Conservation (phyloP, 202 grass and related monocot genomes). For the Miscanthus sacchariflorus region DNA sequence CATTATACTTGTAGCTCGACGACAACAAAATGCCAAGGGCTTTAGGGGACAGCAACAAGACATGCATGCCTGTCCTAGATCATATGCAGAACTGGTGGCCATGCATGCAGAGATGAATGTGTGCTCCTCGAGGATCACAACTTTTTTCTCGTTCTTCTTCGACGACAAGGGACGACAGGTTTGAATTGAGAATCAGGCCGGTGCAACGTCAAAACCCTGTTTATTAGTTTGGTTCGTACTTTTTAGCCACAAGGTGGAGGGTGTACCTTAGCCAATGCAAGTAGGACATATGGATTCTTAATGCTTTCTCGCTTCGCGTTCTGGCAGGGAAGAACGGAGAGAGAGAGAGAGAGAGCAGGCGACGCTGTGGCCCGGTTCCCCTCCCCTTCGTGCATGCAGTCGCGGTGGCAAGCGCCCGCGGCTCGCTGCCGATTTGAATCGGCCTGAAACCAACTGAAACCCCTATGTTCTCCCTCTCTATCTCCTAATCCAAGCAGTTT, state of each 20-base stretch:
- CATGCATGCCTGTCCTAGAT: not conserved
- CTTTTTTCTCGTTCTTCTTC: not conserved
- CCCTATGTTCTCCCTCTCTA: too few species aligned
- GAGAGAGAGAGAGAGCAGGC: too few species aligned
- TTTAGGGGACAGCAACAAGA: constrained; percentile 23
- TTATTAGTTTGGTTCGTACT: not conserved
- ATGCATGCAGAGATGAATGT: constrained; percentile 1
- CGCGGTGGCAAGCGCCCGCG: too few species aligned
- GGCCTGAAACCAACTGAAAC: too few species aligned
- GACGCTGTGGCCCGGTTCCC: too few species aligned
- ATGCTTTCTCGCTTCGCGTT: too few species aligned
- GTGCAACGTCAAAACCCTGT: not conserved
- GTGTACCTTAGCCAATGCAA: too few species aligned
- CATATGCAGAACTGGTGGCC: not conserved
- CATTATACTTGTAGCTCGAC: not conserved
- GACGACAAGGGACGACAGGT: not conserved
- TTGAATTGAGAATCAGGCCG: not conserved
- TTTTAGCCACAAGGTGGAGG: not conserved
- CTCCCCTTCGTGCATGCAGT: too few species aligned
- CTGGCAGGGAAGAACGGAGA: too few species aligned
- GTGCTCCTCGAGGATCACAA: constrained; percentile 40
- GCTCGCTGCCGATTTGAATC: too few species aligned
- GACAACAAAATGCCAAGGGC: constrained; percentile 5
- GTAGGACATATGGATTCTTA: too few species aligned
- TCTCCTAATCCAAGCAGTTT: too few species aligned